Evolutionary conservation across 73 alveolate genomes (phyloP), one percentile per base, ranked within the genome.

Genomic region (Tetrahymena thermophila): DNA sequence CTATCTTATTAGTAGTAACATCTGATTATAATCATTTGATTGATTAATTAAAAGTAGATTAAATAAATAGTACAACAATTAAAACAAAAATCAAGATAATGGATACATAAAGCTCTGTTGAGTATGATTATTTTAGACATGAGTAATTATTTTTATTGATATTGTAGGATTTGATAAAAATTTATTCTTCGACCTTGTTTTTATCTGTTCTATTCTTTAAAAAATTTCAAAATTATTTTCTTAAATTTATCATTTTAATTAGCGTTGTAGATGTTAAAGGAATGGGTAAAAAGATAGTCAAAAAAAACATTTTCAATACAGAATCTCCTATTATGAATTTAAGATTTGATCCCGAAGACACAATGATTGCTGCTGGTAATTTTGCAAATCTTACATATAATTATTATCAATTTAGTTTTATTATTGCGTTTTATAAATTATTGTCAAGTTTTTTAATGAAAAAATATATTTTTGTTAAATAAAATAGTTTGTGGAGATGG

Each of bases 321-420:
- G 97, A 95, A 43, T 89, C 56, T 85, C 94, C 93, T 10, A 89
- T 95, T 23, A 97, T 98, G 96, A 97, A 98, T 85, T 97, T 98
- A 23, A 83, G 98, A 95, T 98, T 94, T 94, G 99, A 98, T 94
- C 97, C 96, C 25, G 97, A 97, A 83, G 99, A 98, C 94, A 95
- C 96, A 85, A 94, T 95, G 84, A 95, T 98, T 71, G 99, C 98
- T 14, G 98, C 99, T 25, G 99, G 98, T 94, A 56, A 7, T 28
- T 85, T 43, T 71, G 31, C 10, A 16, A n/a, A n/a, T n/a, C n/a
- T 56, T 7, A 15, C 25, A 43, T 43, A 43, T 3, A 35, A 34
- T 21, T 57, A 37, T 83, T 15, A 0, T 34, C 4, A 34, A 84
- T 56, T 43, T 40, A 93, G 25, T 71, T 71, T 17, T 1, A 19